A percentile compares a stretch with the other conserved stretches of the same genome.
Evolutionary conservation across 2,329 filamentous ascomycete genomes (phyloP).

Genomic region (Blastomyces gilchristii): DNA sequence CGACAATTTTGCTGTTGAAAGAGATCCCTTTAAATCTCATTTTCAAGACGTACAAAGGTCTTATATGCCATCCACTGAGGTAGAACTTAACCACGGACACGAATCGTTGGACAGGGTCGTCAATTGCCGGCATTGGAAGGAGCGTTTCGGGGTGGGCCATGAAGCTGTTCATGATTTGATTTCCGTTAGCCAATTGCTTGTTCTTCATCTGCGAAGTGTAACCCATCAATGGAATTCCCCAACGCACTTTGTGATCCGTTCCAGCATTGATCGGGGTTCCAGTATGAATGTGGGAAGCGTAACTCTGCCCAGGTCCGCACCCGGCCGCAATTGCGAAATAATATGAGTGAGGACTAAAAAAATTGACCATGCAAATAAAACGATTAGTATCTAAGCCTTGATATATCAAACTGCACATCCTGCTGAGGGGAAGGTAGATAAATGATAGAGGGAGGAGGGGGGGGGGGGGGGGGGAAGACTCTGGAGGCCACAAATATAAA

Average conservation of each 20-base stretch:
- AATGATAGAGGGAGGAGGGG: not conserved
- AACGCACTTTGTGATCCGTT: conserved; percentile 91
- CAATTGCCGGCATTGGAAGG: conserved; percentile 72
- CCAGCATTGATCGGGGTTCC: conserved; percentile 94
- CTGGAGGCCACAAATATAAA: not conserved
- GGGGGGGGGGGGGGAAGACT: too few relatives aligned
- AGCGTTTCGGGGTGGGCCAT: conserved; percentile 98
- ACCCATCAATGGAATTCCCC: not conserved
- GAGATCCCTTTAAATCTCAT: not conserved
- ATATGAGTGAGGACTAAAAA: conserved; percentile 80
- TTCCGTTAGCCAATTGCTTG: conserved; percentile 15
- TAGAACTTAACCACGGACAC: conserved; percentile 97
- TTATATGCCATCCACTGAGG: conserved; percentile 96
- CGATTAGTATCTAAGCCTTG: conserved; percentile 7
- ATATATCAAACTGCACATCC: not conserved
- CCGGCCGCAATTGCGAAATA: conserved; percentile 90
- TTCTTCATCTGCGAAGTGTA: not conserved
- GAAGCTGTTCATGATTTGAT: conserved; percentile 52
- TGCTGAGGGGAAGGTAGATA: not conserved
- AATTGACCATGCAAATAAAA: not conserved
- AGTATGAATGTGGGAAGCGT: conserved; percentile 96
- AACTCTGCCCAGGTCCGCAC: conserved; percentile 87
- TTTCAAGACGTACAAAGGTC: conserved; percentile 63
- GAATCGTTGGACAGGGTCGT: conserved; percentile 83
- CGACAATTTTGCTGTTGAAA: not conserved